Percentiles rank a stretch among this genome's conserved stretches.
Conservation (phyloP, 2,329 filamentous ascomycete species). For the Epichloe uncinata region DNA sequence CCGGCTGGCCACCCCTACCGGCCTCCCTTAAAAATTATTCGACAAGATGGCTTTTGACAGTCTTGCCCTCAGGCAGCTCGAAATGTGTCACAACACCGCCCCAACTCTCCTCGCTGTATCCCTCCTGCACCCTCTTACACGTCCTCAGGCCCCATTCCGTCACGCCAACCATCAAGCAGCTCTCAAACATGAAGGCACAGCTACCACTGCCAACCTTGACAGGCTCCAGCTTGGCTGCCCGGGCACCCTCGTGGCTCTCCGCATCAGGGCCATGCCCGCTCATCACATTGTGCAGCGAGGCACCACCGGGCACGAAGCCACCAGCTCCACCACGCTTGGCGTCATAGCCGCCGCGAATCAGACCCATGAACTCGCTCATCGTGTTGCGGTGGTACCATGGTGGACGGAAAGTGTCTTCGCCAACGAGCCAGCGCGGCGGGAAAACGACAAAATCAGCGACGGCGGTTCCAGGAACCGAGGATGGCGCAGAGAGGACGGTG, state of each 20-base stretch:
- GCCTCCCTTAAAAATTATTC: not conserved
- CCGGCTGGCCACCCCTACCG: too few relatives aligned
- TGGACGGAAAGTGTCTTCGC: constrained; percentile 56
- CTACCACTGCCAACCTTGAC: constrained; percentile 46
- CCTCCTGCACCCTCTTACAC: constrained; percentile 41
- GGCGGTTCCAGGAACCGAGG: constrained; percentile 56
- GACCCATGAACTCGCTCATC: constrained; percentile 53
- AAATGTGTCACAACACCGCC: constrained; percentile 52
- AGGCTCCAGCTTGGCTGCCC: constrained; percentile 39
- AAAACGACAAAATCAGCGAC: constrained; percentile 63
- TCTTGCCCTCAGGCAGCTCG: constrained; percentile 26
- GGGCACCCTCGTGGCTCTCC: constrained; percentile 40
- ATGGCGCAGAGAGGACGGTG: constrained; percentile 52
- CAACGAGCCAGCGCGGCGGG: constrained; percentile 57
- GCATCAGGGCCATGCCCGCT: constrained; percentile 52
- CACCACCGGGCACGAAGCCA: constrained; percentile 45
- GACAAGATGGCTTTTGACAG: constrained; percentile 14
- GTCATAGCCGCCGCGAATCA: constrained; percentile 45
- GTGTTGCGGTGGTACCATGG: constrained; percentile 63
- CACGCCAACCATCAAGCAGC: constrained; percentile 55
- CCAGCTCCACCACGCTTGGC: constrained; percentile 40
- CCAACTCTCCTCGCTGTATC: constrained; percentile 62
- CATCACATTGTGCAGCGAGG: constrained; percentile 57
- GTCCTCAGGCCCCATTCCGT: constrained; percentile 54
- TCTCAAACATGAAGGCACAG: constrained; percentile 60